Evolutionary conservation across 345 rosid species (phyloP), one percentile per base, ranked within the genome.

Genomic region (Isatis tinctoria): DNA sequence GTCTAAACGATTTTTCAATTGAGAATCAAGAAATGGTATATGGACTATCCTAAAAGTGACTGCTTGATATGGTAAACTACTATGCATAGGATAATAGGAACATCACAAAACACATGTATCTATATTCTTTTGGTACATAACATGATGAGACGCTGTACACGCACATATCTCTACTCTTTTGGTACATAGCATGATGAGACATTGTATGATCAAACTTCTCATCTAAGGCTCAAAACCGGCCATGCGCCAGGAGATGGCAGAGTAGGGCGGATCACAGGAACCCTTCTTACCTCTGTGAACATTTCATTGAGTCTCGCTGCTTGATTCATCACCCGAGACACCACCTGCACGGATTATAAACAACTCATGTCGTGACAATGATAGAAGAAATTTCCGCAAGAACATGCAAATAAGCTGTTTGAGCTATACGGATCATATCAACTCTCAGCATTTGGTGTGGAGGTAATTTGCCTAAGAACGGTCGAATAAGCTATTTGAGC

Each of bases 261-360:
- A 41, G 90, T 74, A 59, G 98, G 94, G 57, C 94, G 86, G 32
- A 84, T 81, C 16, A 87, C 82, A 3, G 96, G 98, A 69, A 90
- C 97, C 47, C 97, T 85, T 81, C 85, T 86, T 78, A 85, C 94
- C 71, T 85, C 97, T 9, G 96, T 92, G 69, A 95, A 95, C 1
- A 86, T 92, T 81, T 90, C 94, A 10, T 92, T 92, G 27, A 92
- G 96, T 41, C 88, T 85, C 32, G 93, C 92, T 52, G 92, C 90
- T 5, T 90, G 97, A 61, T 83, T 88, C 88, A 74, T 87, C 35
- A 45, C 73, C 40, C 60, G 78, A 4, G 70, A 72, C 6, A 47
- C 69, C 58, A 67, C 73, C 81, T 78, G 60, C 70, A 67, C 22
- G 72, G 12, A 47, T 20, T 0, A 70, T 26, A 63, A 54, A 76